These are phyloP conservation scores for Alternaria solani DNA, from an alignment of 2,329 filamentous ascomycete species.

Conservation along the genomic window DNA sequence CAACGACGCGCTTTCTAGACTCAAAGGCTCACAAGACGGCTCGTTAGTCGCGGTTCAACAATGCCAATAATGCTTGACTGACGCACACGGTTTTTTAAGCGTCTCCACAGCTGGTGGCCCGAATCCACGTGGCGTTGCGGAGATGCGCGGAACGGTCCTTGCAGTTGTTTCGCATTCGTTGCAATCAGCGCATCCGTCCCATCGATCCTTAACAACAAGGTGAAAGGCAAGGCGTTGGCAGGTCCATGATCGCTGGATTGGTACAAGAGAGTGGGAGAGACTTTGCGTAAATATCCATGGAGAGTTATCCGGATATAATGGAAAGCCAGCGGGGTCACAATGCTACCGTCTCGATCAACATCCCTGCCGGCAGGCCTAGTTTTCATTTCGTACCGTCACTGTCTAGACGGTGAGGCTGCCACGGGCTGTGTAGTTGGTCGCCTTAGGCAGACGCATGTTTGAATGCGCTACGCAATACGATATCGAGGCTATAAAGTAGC, in stretches of 20 bases:
- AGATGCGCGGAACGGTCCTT: conserved; percentile 1
- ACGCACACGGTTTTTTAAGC: not conserved
- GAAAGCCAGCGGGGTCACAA: not conserved
- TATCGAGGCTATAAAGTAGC: not conserved
- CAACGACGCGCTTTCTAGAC: not conserved
- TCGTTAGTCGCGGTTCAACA: not conserved
- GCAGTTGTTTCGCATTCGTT: not conserved
- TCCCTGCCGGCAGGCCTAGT: conserved; percentile 1
- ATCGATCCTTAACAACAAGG: not conserved
- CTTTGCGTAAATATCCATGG: not conserved
- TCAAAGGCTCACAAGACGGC: not conserved
- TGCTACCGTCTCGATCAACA: not conserved
- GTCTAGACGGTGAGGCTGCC: not conserved
- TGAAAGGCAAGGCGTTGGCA: too few relatives aligned
- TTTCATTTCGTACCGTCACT: not conserved
- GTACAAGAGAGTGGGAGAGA: not conserved
- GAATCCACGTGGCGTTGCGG: conserved; percentile 1
- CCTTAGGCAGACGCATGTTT: not conserved
- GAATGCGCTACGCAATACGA: not conserved
- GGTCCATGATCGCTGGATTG: not conserved
- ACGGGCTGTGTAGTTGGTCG: not conserved
- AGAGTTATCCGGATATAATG: not conserved
- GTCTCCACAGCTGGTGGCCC: not conserved
- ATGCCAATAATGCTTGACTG: not conserved
- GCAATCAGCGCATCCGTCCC: not conserved